These are phyloP conservation scores for Ettlia oleoabundans DNA, from an alignment of 139 green algal genomes.

Conservation along the genomic window DNA sequence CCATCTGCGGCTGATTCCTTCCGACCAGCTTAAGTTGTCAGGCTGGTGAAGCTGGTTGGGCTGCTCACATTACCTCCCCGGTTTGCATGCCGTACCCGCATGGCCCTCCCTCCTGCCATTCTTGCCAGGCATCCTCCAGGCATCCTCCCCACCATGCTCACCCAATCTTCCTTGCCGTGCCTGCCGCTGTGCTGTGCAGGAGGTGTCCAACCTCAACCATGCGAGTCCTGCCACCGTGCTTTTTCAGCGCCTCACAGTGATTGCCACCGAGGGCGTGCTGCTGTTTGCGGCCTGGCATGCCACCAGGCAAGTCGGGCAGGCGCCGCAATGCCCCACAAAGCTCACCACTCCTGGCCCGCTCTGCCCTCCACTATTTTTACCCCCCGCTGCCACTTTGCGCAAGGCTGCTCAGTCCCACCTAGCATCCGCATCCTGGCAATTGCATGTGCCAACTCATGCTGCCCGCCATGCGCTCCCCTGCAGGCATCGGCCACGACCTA, in stretches of 20 bases:
- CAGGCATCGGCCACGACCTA: background rate
- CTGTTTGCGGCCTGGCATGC: constrained; percentile 50
- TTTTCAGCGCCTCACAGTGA: constrained; percentile 84
- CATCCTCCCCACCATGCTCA: too few species aligned
- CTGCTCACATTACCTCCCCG: too few species aligned
- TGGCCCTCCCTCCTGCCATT: too few species aligned
- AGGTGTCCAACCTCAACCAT: constrained; percentile 73
- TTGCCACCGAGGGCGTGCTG: constrained; percentile 70
- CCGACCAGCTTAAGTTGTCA: too few species aligned
- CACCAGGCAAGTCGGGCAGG: constrained; percentile 49
- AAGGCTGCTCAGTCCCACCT: background rate
- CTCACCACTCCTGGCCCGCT: too few species aligned
- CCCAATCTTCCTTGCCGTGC: too few species aligned
- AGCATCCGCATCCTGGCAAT: background rate
- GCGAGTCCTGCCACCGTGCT: constrained; percentile 69
- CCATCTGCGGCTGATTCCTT: too few species aligned
- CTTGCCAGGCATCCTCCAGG: too few species aligned
- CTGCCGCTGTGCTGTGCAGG: constrained; percentile 3
- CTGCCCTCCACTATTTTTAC: background rate
- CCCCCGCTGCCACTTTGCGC: background rate
- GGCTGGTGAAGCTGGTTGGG: too few species aligned
- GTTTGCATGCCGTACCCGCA: too few species aligned
- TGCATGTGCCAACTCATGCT: too few species aligned
- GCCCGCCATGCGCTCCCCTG: background rate
- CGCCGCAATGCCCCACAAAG: too few species aligned